phyloP scores from a whole-genome alignment of 208 protist species.

The Leishmania martiniquensis region DNA sequence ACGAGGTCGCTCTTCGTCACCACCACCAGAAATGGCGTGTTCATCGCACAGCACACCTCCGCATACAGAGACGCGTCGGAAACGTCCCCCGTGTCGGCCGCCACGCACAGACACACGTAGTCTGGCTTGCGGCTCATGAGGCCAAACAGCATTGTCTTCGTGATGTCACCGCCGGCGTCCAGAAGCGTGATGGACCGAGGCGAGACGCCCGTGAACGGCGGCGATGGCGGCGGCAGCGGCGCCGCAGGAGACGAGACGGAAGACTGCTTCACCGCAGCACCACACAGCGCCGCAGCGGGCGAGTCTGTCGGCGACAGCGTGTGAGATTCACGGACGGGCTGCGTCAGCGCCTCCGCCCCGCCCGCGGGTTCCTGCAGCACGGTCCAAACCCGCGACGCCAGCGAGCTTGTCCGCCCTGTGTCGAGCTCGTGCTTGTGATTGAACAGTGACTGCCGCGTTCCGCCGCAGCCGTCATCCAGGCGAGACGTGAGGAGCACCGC shows the following conservation, averaged over 20 bases:
- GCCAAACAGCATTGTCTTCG: conserved; percentile 88
- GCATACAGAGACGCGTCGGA: conserved; percentile 78
- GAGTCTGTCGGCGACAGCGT: conserved; percentile 2
- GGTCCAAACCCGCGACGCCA: conserved; percentile 92
- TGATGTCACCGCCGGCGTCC: conserved; percentile 82
- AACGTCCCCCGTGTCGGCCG: conserved; percentile 43
- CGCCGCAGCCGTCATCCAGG: conserved; percentile 85
- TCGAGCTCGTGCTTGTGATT: conserved; percentile 97
- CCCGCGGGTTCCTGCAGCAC: conserved; percentile 20
- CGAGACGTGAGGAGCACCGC: conserved; percentile 63
- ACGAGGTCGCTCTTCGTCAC: conserved; percentile 96
- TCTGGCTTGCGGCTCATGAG: conserved; percentile 94
- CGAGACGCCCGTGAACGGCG: conserved; percentile 25
- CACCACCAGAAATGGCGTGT: conserved; percentile 92
- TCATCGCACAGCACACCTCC: conserved; percentile 92
- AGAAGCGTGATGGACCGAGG: conserved; percentile 57
- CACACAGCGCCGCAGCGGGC: not conserved
- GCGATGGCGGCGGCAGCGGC: conserved; percentile 10
- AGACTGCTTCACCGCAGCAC: not conserved
- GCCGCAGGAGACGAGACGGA: conserved; percentile 3
- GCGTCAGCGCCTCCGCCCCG: not conserved
- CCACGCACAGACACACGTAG: conserved; percentile 84
- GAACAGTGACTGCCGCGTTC: conserved; percentile 85
- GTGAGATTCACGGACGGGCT: not conserved
- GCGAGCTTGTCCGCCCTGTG: conserved; percentile 93